phyloP scores from a whole-genome alignment of 345 rosid genomes.

The Eucalyptus fibrosa region DNA sequence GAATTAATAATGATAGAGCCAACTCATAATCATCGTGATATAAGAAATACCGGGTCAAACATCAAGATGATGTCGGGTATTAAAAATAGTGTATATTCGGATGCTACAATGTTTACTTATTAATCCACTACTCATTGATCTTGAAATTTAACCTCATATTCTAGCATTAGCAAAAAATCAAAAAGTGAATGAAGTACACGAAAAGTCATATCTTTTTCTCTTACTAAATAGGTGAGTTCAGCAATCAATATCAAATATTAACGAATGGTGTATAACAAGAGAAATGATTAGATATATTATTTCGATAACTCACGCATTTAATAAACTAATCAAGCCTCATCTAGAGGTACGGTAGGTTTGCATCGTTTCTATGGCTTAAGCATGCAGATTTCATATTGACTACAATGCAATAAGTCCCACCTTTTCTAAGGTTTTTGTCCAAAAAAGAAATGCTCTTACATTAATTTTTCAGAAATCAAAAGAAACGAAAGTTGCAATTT shows the following conservation, averaged over 20 bases:
- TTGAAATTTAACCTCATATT: background rate
- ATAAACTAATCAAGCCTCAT: background rate
- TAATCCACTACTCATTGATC: background rate
- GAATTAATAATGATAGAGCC: background rate
- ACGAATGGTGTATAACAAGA: background rate
- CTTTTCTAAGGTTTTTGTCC: background rate
- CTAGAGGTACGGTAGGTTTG: background rate
- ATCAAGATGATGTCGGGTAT: background rate
- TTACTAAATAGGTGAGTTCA: background rate
- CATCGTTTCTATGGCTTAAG: background rate
- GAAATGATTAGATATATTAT: background rate
- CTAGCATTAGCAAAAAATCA: background rate
- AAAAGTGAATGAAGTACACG: background rate
- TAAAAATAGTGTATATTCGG: background rate
- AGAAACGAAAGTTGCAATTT: background rate
- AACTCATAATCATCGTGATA: background rate
- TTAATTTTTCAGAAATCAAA: background rate
- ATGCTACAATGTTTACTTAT: background rate
- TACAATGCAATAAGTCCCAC: background rate
- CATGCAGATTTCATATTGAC: background rate
- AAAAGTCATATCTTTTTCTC: background rate
- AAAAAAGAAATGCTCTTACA: background rate
- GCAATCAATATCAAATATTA: background rate
- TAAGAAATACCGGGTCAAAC: background rate
- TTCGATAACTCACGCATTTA: background rate